phyloP scores from a whole-genome alignment of 345 rosid species.

The Carallia brachiata region DNA sequence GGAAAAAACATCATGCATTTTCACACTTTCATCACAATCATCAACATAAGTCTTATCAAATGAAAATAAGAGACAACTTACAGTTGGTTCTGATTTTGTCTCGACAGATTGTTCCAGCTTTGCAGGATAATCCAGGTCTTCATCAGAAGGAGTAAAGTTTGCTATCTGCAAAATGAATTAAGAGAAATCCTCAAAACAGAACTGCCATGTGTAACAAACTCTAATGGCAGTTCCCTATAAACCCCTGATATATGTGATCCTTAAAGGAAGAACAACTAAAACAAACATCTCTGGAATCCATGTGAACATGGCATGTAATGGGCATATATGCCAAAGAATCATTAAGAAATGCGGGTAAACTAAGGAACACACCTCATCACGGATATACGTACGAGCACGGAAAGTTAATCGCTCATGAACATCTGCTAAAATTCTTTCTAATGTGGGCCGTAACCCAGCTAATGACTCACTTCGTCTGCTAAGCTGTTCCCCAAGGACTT shows the following conservation, averaged over 20 bases:
- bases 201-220: not conserved
- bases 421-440: slow-evolving; percentile 90
- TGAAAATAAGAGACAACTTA: slow-evolving; percentile 21
- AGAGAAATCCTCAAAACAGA: not conserved
- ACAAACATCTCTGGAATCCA: not conserved
- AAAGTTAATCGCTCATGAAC: slow-evolving; percentile 90
- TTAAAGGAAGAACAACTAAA: slow-evolving; percentile 5
- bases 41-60: not conserved
- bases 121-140: slow-evolving; percentile 87
- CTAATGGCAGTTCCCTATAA: not conserved
- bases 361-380: slow-evolving; percentile 69
- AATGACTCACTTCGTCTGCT: slow-evolving; percentile 71
- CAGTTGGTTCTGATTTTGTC: slow-evolving; percentile 49
- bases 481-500: slow-evolving; percentile 87
- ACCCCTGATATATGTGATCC: not conserved
- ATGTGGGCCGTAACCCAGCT: slow-evolving; percentile 83
- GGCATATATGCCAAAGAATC: too few relatives aligned
- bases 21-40: not conserved
- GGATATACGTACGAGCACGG: slow-evolving; percentile 92
- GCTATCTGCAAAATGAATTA: slow-evolving; percentile 67
- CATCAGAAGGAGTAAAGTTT: slow-evolving; percentile 67
- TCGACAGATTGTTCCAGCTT: slow-evolving; percentile 68
- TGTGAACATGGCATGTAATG: too few relatives aligned
- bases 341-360: not conserved
- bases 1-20: not conserved